These are phyloP conservation scores for Colletotrichum coccodes DNA, from an alignment of 2,329 filamentous ascomycete species.

Conservation along the genomic window DNA sequence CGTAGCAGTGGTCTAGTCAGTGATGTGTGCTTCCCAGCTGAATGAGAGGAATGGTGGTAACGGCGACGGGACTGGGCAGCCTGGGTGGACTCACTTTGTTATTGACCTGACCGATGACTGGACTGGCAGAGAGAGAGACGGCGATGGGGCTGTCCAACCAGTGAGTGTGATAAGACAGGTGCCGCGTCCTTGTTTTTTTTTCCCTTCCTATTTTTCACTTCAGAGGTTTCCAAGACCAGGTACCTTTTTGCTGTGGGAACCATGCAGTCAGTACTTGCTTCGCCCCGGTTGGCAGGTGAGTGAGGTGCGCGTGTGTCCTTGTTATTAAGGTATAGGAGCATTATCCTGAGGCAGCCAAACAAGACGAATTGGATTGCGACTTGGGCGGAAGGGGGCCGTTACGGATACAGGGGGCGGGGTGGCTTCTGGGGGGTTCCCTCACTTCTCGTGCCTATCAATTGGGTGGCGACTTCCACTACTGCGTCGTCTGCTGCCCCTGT, in stretches of 20 bases:
- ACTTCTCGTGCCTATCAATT: slow-evolving; percentile 22
- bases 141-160: slow-evolving; percentile 20
- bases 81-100: slow-evolving; percentile 8
- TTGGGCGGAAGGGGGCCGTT: slow-evolving; percentile 31
- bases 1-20: background rate
- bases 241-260: slow-evolving; percentile 13
- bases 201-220: background rate
- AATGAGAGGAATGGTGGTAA: slow-evolving; percentile 8
- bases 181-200: slow-evolving; percentile 29
- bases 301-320: slow-evolving; percentile 20
- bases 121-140: slow-evolving; percentile 8
- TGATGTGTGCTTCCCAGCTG: slow-evolving; percentile 19
- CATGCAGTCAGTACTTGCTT: slow-evolving; percentile 21
- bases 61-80: slow-evolving; percentile 7
- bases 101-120: slow-evolving; percentile 10
- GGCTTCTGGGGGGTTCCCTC: slow-evolving; percentile 24
- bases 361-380: slow-evolving; percentile 28
- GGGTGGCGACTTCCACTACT: slow-evolving; percentile 29
- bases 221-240: slow-evolving; percentile 1
- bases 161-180: slow-evolving; percentile 15
- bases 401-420: slow-evolving; percentile 32
- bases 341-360: slow-evolving; percentile 31
- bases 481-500: slow-evolving; percentile 20
- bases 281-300: slow-evolving; percentile 21
- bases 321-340: slow-evolving; percentile 20